A percentile compares a stretch with the other conserved stretches of the same genome.
These are phyloP conservation scores for Lodderomyces oxycetoniae DNA, from an alignment of 1,139 yeast genomes.

Conservation along the genomic window DNA sequence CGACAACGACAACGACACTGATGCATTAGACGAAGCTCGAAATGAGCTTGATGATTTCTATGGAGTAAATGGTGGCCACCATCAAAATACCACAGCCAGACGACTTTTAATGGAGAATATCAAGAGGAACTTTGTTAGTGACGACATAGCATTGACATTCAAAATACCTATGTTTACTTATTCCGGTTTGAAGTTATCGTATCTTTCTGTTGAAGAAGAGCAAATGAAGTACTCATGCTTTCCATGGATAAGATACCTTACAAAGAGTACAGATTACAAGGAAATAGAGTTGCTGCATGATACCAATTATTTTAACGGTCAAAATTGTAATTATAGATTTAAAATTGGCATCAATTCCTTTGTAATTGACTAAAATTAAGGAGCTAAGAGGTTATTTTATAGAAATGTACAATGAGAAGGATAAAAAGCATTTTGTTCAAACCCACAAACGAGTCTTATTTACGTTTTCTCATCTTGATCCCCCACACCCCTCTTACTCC, in stretches of 20 bases:
- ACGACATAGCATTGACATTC: conserved; percentile 30
- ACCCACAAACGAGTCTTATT: too few relatives aligned
- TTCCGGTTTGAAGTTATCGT: conserved; percentile 39
- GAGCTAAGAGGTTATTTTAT: conserved; percentile 84
- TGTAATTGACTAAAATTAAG: conserved; percentile 29
- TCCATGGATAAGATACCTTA: conserved; percentile 46
- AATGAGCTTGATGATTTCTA: conserved; percentile 37
- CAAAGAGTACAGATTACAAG: conserved; percentile 20
- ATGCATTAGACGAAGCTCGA: conserved; percentile 18
- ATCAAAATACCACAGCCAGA: conserved; percentile 20
- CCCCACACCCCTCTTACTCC: too few relatives aligned
- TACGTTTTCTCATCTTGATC: too few relatives aligned
- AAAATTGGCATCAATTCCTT: conserved; percentile 26
- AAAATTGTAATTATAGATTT: conserved; percentile 25
- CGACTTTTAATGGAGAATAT: conserved; percentile 13
- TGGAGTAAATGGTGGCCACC: conserved; percentile 41
- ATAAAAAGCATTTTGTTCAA: too few relatives aligned
- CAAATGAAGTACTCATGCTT: conserved; percentile 42
- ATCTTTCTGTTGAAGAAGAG: conserved; percentile 39
- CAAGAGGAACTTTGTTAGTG: conserved; percentile 15
- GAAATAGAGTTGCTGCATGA: conserved; percentile 1
- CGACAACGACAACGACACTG: conserved; percentile 6
- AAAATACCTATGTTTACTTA: conserved; percentile 41
- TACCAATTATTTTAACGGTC: conserved; percentile 7
- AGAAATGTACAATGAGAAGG: too few relatives aligned